Conservation (phyloP, 441 rosid genomes). For the Bruguiera hainesii region DNA sequence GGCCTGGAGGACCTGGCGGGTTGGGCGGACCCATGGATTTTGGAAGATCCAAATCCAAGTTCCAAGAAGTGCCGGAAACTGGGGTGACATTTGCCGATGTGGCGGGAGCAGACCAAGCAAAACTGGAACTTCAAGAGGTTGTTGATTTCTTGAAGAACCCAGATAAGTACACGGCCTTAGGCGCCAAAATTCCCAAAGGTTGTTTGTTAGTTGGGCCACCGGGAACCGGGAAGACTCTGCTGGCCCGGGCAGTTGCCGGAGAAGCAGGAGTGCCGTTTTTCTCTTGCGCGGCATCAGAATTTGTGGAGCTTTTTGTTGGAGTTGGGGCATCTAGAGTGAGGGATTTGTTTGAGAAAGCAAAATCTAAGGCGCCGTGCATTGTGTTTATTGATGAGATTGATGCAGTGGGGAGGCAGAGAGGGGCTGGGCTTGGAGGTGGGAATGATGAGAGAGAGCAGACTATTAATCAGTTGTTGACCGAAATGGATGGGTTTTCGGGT, state of each 20-base stretch:
- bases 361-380: constrained; percentile 72
- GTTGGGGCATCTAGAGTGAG: constrained; percentile 83
- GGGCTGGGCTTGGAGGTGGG: constrained; percentile 93
- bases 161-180: constrained; percentile 86
- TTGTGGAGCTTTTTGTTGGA: constrained; percentile 83
- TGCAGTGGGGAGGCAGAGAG: constrained; percentile 93
- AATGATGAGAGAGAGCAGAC: constrained; percentile 93
- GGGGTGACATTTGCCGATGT: constrained; percentile 87
- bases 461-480: constrained; percentile 78
- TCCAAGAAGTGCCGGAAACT: constrained; percentile 96
- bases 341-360: constrained; percentile 80
- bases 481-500: constrained; percentile 91
- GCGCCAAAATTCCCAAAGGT: constrained; percentile 94
- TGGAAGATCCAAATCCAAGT: constrained; percentile 86
- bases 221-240: constrained; percentile 81
- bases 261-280: constrained; percentile 81
- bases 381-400: constrained; percentile 85
- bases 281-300: constrained; percentile 83
- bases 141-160: constrained; percentile 94
- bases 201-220: constrained; percentile 93
- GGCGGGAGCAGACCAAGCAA: constrained; percentile 94
- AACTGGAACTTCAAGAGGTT: constrained; percentile 86
- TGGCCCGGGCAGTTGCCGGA: constrained; percentile 88
- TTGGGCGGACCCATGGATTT: constrained; percentile 97
- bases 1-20: constrained; percentile 93